Evolutionary conservation across 805 yeast species (phyloP), one percentile per base, ranked within the genome.

Genomic region (Metschnikowia vanudenii): DNA sequence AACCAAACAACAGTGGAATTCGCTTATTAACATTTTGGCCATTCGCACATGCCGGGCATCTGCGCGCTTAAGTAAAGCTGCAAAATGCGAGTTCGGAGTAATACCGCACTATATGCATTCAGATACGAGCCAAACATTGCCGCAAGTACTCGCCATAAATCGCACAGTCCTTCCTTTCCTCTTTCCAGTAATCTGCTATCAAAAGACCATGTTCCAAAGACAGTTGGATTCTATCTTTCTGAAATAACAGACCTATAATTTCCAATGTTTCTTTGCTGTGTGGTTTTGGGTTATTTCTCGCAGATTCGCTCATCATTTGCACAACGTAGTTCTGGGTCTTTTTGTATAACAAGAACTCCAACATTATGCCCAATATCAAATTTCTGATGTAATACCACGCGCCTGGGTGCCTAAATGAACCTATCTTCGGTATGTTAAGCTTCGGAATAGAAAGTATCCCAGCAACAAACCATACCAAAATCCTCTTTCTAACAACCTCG

Each of bases 341-440:
- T 37, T 55, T 61, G 49, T 57, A 67, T 17, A 69, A 47, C 49
- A 67, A 51, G 43, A 60, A 68, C 47, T 62, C 62, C 43, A 51
- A 51, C 28, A 66, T 50, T 49, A 60, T 61, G 4, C 71, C 74
- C 30, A 58, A 53, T 33, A 66, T 56, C 33, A 63, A 37, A 40
- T 67, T 68, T 38, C 75, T 52, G 39, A 69, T 46, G 45, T 65
- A 68, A 50, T 59, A 69, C 73, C 73, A 69, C 52, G 63, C 63
- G 0, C 75, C 74, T 1, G 73, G 69, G 49, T 69, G 75, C 46
- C 75, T 59, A 47, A 67, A 68, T 24, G 60, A 65, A 6, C 66
- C 65, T 30, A 69, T 45, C 31, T 65, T 67, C 3, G 73, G 73
- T 24, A 68, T 62, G 39, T 59, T 59, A 37, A 67, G 50, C 47